Base-by-base conservation (phyloP, 441 rosid genomes). In the Sinapis alba region DNA sequence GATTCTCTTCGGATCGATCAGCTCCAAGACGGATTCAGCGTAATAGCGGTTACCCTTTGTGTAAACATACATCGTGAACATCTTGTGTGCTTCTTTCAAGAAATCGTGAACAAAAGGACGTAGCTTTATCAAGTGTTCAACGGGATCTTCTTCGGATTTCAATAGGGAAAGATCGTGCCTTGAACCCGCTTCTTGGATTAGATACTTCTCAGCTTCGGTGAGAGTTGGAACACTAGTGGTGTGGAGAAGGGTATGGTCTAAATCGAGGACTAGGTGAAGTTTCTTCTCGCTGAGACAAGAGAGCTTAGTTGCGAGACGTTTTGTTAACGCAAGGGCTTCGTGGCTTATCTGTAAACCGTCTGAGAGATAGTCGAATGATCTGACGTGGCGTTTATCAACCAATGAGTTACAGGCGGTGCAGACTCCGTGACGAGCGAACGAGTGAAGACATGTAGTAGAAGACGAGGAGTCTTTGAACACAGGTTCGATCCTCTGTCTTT, bases 171-270 rank as follows among this genome's bases (percentile, higher is more conserved):
- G 28, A 71, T 77, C 77, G 0, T 59, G 16, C 15, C 80, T 65
- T 4, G 28, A 13, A 38, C 12, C 30, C 0, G 62, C 56, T 65
- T 77, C 73, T 26, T 65, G 20, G 20, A 77, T 6, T 12, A 77
- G 80, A 60, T 77, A 77, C 56, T 34, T 71, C 56, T 77, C 80
- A 3, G 62, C 26, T 16, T 65, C 7, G 9, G 66, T 56, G 27
- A 76, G 80, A 68, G 5, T 0, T 12, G 54, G 1, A 65, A 65
- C 53, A 7, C 1, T 16, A 0, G 0, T 19, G 11, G 72, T 1
- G 24, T 77, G 80, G 32, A 77, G 20, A 19, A 77, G 76, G 62
- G 80, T 77, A 60, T 71, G 67, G 57, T 77, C 80, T 54, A 77
- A 71, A 43, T 77, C 80, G 9, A 77, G 68, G 6, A 77, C 72